These are phyloP conservation scores for Coemansia asiatica DNA, from an alignment of 192 early-diverging fungal genomes.

Conservation along the genomic window DNA sequence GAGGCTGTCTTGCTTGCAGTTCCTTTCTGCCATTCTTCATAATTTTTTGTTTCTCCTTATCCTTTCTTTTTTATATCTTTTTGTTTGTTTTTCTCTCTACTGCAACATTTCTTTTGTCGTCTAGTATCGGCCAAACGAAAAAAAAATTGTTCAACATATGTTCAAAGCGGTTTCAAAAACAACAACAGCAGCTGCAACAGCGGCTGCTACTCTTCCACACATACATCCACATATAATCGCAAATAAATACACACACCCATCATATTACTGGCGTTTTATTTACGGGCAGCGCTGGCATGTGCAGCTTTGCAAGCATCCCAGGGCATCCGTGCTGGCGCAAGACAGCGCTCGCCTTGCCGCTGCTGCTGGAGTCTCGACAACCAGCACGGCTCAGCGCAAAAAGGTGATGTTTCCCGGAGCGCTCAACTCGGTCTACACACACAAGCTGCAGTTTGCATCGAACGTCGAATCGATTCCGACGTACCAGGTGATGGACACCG, in stretches of 20 bases:
- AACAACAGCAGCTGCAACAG: background rate
- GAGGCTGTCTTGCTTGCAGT: too few species aligned
- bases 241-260: background rate
- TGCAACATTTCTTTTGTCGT: background rate
- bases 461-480: slow-evolving; percentile 76
- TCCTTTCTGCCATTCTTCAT: too few species aligned
- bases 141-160: background rate
- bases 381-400: slow-evolving; percentile 25
- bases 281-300: background rate
- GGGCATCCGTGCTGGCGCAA: background rate
- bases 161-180: background rate
- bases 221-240: background rate
- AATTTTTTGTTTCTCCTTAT: too few species aligned
- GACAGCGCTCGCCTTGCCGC: background rate
- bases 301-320: background rate
- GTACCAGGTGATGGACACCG: slow-evolving; percentile 90
- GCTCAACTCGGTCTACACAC: slow-evolving; percentile 62
- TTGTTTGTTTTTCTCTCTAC: background rate
- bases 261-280: background rate
- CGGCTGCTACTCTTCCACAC: background rate
- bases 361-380: slow-evolving; percentile 16
- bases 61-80: background rate
- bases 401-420: slow-evolving; percentile 71
- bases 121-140: background rate
- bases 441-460: slow-evolving; percentile 64